Evolutionary conservation across 192 early-diverging fungal genomes (phyloP), one percentile per base, ranked within the genome.

Genomic region (Coemansia sp.): DNA sequence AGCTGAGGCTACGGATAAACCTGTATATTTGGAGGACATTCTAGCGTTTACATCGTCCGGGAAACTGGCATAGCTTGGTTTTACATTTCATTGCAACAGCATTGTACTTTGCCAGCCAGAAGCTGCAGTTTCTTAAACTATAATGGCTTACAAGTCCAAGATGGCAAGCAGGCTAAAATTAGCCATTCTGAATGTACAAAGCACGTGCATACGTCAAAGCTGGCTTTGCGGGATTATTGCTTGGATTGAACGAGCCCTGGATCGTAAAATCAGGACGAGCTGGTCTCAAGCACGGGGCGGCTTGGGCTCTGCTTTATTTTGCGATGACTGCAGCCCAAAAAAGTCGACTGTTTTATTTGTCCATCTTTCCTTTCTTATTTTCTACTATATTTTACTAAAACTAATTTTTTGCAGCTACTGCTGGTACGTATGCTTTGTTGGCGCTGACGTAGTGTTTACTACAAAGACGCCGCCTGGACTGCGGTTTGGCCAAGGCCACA

Each of bases 11-110:
- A 52, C 23, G 16, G 25, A 58, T 35, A 37, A 58, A 25, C 22
- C 57, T 4, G 65, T 69, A 6, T 57, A 72, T 3, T 64, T 80
- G 4, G 77, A 80, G 49, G 77, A 80, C 23, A 52, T 80, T 10
- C 72, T 80, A n/a, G 64, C 71, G n/a, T 80, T 80, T 35, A 39
- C 64, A 54, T 80, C 77, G 2, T 59, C 72, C 0, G 77, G 77
- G 22, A 35, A 22, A 8, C 41, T 10, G 3, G 12, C 17, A 11
- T 59, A 59, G 57, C 37, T 26, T 8, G 21, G 35, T 3, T n/a
- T 26, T 27, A 35, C 31, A 35, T 35, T 55, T 29, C 48, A n/a
- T 8, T 49, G 19, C 19, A 6, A 3, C 43, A 1, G 43, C n/a
- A n/a, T 47, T 47, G 4, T 47, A 47, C n/a, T 47, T 12, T 47